These are phyloP conservation scores for Paraphoma sp. DNA, from an alignment of 2,329 filamentous ascomycete genomes.

Conservation along the genomic window DNA sequence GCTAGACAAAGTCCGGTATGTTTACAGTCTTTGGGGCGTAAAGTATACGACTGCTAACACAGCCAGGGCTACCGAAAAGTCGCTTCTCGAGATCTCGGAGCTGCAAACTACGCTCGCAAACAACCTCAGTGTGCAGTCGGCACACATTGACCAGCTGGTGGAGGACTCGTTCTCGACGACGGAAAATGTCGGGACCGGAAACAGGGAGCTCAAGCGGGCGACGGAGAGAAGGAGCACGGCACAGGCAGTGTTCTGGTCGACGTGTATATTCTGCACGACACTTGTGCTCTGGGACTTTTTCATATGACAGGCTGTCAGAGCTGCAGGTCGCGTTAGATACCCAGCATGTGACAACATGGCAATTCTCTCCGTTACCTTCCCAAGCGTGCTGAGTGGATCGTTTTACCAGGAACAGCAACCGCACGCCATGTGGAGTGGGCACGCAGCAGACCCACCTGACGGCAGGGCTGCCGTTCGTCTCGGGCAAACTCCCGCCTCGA, in stretches of 20 bases:
- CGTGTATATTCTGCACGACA: constrained; percentile 53
- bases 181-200: constrained; percentile 87
- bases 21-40: constrained; percentile 20
- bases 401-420: constrained; percentile 25
- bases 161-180: constrained; percentile 81
- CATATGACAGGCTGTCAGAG: constrained; percentile 44
- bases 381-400: constrained; percentile 16
- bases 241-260: constrained; percentile 56
- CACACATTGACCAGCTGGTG: constrained; percentile 87
- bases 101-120: constrained; percentile 87
- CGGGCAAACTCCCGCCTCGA: constrained; percentile 2
- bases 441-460: constrained; percentile 21
- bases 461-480: constrained; percentile 2
- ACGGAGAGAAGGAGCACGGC: constrained; percentile 61
- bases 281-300: constrained; percentile 59
- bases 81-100: constrained; percentile 89
- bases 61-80: constrained; percentile 82
- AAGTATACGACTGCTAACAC: constrained; percentile 18
- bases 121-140: constrained; percentile 84
- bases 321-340: constrained; percentile 3
- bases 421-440: constrained; percentile 19
- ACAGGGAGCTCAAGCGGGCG: constrained; percentile 86
- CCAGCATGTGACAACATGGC: constrained; percentile 14
- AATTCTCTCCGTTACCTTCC: constrained; percentile 11
- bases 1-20: constrained; percentile 91